phyloP scores from a whole-genome alignment of 495 filamentous ascomycete species.

The Aspergillus panamensis region DNA sequence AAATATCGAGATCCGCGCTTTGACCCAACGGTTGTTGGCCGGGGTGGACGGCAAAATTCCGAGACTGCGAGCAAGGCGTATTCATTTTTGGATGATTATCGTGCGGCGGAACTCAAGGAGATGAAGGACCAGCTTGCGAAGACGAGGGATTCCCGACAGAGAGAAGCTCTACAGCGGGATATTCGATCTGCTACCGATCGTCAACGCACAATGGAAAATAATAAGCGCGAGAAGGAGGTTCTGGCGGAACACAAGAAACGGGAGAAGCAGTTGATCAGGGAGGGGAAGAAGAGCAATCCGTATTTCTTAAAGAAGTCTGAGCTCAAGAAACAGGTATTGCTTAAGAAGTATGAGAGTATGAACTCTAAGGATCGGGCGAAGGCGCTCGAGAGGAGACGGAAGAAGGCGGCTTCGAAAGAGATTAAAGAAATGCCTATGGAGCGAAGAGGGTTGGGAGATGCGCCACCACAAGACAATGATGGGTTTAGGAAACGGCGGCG shows the following conservation, averaged over 20 bases:
- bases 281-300: conserved; percentile 88
- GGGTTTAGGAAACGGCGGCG: conserved; percentile 33
- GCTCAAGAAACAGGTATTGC: conserved; percentile 75
- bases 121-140: conserved; percentile 62
- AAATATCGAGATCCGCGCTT: conserved; percentile 83
- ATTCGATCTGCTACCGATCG: conserved; percentile 65
- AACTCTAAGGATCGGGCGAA: conserved; percentile 76
- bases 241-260: conserved; percentile 67
- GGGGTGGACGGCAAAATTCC: conserved; percentile 22
- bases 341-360: conserved; percentile 75
- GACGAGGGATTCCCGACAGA: conserved; percentile 57
- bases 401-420: conserved; percentile 79
- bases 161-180: conserved; percentile 63
- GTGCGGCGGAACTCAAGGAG: conserved; percentile 69
- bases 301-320: conserved; percentile 90
- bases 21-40: conserved; percentile 51
- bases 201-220: conserved; percentile 62
- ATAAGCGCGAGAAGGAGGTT: conserved; percentile 63
- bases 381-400: conserved; percentile 74
- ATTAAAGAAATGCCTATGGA: conserved; percentile 71
- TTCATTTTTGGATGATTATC: conserved; percentile 82
- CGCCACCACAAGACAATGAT: conserved; percentile 19
- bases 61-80: conserved; percentile 66
- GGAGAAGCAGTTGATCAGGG: conserved; percentile 76
- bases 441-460: conserved; percentile 47